Evolutionary conservation across 306 rosid genomes (phyloP).

Genomic region (Inga leiocalycina): DNA sequence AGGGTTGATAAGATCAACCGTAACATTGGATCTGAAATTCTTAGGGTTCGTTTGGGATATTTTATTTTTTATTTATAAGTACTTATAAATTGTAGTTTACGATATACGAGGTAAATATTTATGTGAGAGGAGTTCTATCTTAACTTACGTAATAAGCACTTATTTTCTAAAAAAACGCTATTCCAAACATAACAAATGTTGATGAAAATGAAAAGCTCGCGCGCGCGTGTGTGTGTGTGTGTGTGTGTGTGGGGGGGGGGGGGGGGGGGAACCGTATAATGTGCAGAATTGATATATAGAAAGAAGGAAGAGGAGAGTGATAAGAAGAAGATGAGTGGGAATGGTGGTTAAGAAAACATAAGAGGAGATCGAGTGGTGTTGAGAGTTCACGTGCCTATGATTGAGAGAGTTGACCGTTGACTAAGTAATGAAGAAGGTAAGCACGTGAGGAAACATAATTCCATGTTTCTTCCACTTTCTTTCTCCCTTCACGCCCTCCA

Average conservation of each 20-base stretch:
- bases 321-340: not conserved
- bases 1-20: too few species aligned
- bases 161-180: too few species aligned
- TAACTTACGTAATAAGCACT: too few species aligned
- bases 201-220: not conserved
- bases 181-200: not conserved
- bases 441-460: slow-evolving; percentile 35
- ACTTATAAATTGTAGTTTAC: too few species aligned
- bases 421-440: not conserved
- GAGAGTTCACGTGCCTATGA: slow-evolving; percentile 27
- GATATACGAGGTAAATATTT: too few species aligned
- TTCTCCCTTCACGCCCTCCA: slow-evolving; percentile 13
- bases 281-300: not conserved
- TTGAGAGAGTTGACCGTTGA: slow-evolving; percentile 29
- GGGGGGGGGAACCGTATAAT: not conserved
- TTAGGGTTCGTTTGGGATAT: not conserved
- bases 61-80: too few species aligned
- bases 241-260: too few species aligned
- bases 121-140: too few species aligned
- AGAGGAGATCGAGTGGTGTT: not conserved
- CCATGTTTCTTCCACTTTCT: slow-evolving; percentile 43
- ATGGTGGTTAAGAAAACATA: not conserved
- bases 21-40: not conserved
- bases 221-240: too few species aligned
- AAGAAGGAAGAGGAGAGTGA: not conserved